These are phyloP conservation scores for Geotrichum siamense DNA, from an alignment of 1,139 yeast genomes.

Conservation along the genomic window DNA sequence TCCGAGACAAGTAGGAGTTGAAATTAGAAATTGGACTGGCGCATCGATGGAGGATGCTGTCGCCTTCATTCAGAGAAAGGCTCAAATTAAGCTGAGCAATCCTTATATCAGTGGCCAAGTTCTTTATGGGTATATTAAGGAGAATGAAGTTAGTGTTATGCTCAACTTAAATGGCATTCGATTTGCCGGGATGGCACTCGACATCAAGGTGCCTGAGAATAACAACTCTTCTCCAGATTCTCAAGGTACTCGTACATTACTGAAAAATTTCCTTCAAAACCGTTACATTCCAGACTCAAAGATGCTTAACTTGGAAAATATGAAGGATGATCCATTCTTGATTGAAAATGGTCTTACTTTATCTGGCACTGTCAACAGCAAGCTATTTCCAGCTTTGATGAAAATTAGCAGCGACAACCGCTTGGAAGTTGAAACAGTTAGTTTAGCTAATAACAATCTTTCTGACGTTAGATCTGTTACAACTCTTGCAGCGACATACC, in stretches of 20 bases:
- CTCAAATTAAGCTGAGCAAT: conserved; percentile 50
- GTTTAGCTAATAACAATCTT: conserved; percentile 63
- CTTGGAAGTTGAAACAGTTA: conserved; percentile 60
- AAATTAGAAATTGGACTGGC: conserved; percentile 76
- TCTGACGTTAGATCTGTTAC: conserved; percentile 57
- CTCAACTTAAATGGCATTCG: conserved; percentile 64
- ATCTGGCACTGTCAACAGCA: conserved; percentile 51
- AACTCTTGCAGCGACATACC: conserved; percentile 66
- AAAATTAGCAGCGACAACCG: conserved; percentile 58
- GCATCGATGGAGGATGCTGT: conserved; percentile 56
- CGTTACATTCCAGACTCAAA: conserved; percentile 61
- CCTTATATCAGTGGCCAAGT: conserved; percentile 40
- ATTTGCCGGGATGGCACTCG: conserved; percentile 69
- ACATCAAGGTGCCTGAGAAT: conserved; percentile 41
- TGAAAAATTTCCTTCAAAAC: conserved; percentile 53
- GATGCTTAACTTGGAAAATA: conserved; percentile 63
- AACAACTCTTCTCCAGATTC: conserved; percentile 17
- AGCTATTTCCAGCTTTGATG: conserved; percentile 88
- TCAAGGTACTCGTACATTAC: conserved; percentile 45
- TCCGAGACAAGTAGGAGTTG: conserved; percentile 41
- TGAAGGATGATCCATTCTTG: conserved; percentile 60
- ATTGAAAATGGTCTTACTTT: conserved; percentile 59
- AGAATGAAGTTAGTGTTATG: conserved; percentile 53
- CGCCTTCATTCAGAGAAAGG: conserved; percentile 60
- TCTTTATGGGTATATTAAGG: conserved; percentile 52